Conservation (phyloP, 2,329 filamentous ascomycete genomes). For the Helicocarpus griseus region DNA sequence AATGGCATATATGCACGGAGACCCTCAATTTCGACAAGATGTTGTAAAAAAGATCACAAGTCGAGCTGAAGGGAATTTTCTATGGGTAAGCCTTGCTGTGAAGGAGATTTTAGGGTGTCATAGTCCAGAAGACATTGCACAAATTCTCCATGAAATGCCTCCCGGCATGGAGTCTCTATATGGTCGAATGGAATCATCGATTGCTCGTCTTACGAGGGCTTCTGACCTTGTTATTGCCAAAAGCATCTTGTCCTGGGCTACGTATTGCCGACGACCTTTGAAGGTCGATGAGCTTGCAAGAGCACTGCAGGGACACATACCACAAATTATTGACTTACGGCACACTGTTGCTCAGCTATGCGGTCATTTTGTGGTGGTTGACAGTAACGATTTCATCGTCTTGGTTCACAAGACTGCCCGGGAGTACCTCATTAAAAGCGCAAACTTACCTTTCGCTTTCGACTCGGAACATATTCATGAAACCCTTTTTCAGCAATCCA, state of each 20-base stretch:
- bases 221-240: slow-evolving; percentile 7
- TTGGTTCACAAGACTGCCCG: slow-evolving; percentile 20
- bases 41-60: slow-evolving; percentile 6
- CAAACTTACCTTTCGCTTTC: slow-evolving; percentile 6
- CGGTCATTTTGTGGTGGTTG: slow-evolving; percentile 19
- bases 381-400: slow-evolving; percentile 11
- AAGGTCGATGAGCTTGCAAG: slow-evolving; percentile 17
- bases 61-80: slow-evolving; percentile 13
- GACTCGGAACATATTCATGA: slow-evolving; percentile 5
- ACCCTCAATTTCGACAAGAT: slow-evolving; percentile 1
- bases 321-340: slow-evolving; percentile 13
- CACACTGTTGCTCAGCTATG: slow-evolving; percentile 17
- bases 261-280: slow-evolving; percentile 15
- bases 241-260: slow-evolving; percentile 16
- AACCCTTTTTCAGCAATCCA: slow-evolving; percentile 16
- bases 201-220: slow-evolving; percentile 6
- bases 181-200: slow-evolving; percentile 16
- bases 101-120: slow-evolving; percentile 11
- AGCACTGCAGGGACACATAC: slow-evolving; percentile 16
- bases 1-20: slow-evolving; percentile 6
- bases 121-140: slow-evolving; percentile 9
- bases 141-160: slow-evolving; percentile 16
- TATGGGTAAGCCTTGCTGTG: slow-evolving; percentile 13
- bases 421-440: slow-evolving; percentile 14
- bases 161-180: slow-evolving; percentile 20